Evolutionary conservation across 2,329 filamentous ascomycete genomes (phyloP).

Genomic region (Fusarium secorum): DNA sequence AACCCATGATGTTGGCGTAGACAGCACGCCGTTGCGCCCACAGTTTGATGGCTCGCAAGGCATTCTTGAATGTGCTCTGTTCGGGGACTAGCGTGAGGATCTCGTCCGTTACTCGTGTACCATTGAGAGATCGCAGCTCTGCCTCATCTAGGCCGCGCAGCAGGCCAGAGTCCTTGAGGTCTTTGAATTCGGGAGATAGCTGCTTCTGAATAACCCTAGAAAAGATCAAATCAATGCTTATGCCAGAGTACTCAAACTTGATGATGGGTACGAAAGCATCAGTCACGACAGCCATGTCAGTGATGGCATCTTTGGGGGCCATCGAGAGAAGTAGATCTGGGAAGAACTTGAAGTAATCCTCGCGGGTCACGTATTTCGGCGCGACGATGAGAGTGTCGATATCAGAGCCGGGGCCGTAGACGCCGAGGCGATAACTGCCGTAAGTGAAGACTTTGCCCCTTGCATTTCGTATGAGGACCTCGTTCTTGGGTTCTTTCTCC

Average conservation of each 20-base stretch:
- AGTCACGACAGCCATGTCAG: conserved; percentile 83
- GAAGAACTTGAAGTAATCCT: conserved; percentile 92
- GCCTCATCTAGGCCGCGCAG: conserved; percentile 86
- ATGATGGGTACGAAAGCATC: conserved; percentile 97
- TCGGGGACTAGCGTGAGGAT: conserved; percentile 90
- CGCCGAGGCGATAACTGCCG: conserved; percentile 92
- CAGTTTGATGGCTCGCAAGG: conserved; percentile 90
- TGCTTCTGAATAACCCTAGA: conserved; percentile 76
- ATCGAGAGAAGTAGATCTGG: conserved; percentile 80
- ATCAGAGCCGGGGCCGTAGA: conserved; percentile 94
- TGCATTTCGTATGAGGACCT: conserved; percentile 80
- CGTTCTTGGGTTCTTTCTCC: conserved; percentile 74
- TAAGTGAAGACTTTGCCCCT: conserved; percentile 96
- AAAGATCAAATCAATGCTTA: conserved; percentile 95
- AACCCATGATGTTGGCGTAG: conserved; percentile 96
- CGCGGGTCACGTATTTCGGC: conserved; percentile 85
- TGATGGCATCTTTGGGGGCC: conserved; percentile 79
- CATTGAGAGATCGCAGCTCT: conserved; percentile 89
- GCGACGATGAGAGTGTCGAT: conserved; percentile 95
- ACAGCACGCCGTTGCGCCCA: conserved; percentile 94
- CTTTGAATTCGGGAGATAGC: conserved; percentile 71
- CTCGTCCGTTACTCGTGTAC: conserved; percentile 92
- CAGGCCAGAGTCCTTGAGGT: conserved; percentile 83
- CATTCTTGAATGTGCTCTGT: conserved; percentile 86
- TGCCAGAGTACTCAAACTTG: conserved; percentile 89